These are phyloP conservation scores for Chlorencoelia australis DNA, from an alignment of 2,329 filamentous ascomycete genomes.

Conservation along the genomic window DNA sequence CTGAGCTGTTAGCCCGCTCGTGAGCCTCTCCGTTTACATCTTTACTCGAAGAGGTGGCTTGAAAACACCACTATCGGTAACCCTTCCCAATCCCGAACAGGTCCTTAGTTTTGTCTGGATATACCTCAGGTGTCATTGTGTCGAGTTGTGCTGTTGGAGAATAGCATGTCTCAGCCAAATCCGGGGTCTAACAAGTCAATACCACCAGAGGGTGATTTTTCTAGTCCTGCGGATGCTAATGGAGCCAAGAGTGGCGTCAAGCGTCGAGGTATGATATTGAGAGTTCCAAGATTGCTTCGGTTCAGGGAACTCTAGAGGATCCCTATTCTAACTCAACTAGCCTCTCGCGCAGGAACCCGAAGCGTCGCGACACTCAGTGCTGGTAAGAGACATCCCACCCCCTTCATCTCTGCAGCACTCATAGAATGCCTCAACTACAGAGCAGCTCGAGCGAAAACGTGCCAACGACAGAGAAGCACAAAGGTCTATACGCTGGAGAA, in stretches of 20 bases:
- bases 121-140: background rate
- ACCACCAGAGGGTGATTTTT: background rate
- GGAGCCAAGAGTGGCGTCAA: constrained; percentile 5
- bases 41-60: no score
- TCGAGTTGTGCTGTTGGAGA: background rate
- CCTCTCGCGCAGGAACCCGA: constrained; percentile 43
- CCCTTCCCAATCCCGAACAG: no score
- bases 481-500: constrained; percentile 45
- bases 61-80: no score
- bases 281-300: background rate
- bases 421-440: constrained; percentile 46
- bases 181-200: background rate
- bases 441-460: constrained; percentile 79
- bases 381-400: constrained; percentile 2
- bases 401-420: background rate
- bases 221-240: background rate
- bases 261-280: constrained; percentile 18
- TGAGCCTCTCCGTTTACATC: no score
- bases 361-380: constrained; percentile 65
- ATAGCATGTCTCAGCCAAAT: constrained; percentile 1
- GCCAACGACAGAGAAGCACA: constrained; percentile 89
- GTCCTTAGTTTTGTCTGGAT: no score
- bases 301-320: background rate
- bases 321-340: constrained; percentile 15
- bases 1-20: no score